A percentile compares a stretch with the other conserved stretches of the same genome.
Evolutionary conservation across 441 rosid species (phyloP).

Genomic region (Erysimum cheiri): DNA sequence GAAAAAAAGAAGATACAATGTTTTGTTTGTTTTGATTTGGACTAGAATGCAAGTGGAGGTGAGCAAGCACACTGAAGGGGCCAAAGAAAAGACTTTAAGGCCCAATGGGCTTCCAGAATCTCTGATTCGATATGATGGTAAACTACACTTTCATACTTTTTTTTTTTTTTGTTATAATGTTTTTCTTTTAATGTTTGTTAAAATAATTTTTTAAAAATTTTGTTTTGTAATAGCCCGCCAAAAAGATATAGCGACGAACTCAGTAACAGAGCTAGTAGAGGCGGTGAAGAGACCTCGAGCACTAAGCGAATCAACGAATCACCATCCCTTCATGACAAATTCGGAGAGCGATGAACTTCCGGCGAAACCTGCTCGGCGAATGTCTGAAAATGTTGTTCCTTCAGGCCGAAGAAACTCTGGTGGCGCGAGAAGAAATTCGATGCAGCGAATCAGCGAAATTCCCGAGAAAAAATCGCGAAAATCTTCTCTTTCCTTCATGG

Average conservation of each 20-base stretch:
- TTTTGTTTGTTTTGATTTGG: slow-evolving; percentile 29
- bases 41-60: slow-evolving; percentile 97
- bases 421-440: slow-evolving; percentile 50
- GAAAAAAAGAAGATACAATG: not conserved
- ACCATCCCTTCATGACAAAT: slow-evolving; percentile 56
- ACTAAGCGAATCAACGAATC: slow-evolving; percentile 69
- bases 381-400: slow-evolving; percentile 65
- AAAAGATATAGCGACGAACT: slow-evolving; percentile 70
- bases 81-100: slow-evolving; percentile 75
- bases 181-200: not conserved
- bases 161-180: not conserved
- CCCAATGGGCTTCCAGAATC: slow-evolving; percentile 98
- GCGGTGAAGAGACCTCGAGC: slow-evolving; percentile 91
- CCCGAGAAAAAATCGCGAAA: slow-evolving; percentile 76
- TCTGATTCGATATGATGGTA: slow-evolving; percentile 92
- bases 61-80: slow-evolving; percentile 92
- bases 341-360: slow-evolving; percentile 56
- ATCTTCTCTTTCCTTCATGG: slow-evolving; percentile 75
- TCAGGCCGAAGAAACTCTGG: slow-evolving; percentile 55
- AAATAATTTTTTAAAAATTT: not conserved
- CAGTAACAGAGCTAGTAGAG: slow-evolving; percentile 85
- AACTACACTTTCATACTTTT: not conserved
- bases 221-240: slow-evolving; percentile 76
- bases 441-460: slow-evolving; percentile 79
- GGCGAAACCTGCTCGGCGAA: slow-evolving; percentile 56